Evolutionary conservation across 2,329 filamentous ascomycete genomes (phyloP).

Genomic region (Alternaria brassicicola): DNA sequence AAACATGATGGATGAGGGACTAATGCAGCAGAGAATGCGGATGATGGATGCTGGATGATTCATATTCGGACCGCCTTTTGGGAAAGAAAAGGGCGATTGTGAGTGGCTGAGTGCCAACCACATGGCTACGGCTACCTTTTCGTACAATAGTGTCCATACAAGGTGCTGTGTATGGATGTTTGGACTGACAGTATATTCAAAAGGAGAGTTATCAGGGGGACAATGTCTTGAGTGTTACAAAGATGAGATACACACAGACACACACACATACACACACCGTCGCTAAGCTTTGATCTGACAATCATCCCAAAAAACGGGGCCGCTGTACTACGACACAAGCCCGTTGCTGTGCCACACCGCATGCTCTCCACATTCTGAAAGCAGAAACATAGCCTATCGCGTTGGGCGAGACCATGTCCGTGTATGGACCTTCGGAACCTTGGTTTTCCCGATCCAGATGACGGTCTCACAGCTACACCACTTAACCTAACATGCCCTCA

Average conservation of each 20-base stretch:
- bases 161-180: background rate
- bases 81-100: background rate
- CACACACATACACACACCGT: background rate
- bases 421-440: background rate
- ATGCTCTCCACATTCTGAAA: slow-evolving; percentile 2
- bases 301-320: background rate
- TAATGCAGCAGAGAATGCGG: slow-evolving; percentile 2
- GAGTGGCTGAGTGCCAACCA: background rate
- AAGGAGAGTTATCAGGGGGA: background rate
- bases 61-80: background rate
- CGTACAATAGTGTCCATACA: background rate
- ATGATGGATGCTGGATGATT: slow-evolving; percentile 1
- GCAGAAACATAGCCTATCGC: slow-evolving; percentile 3
- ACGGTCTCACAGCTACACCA: background rate
- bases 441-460: background rate
- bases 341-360: slow-evolving; percentile 1
- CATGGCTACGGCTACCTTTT: background rate
- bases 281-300: background rate
- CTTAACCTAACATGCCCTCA: background rate
- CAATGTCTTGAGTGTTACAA: background rate
- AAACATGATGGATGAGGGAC: background rate
- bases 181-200: background rate
- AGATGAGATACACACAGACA: background rate
- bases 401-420: background rate
- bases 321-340: background rate